Conservation (phyloP, 1,284 basidiomycete species). For the Cutaneotrichosporon cavernicola region DNA sequence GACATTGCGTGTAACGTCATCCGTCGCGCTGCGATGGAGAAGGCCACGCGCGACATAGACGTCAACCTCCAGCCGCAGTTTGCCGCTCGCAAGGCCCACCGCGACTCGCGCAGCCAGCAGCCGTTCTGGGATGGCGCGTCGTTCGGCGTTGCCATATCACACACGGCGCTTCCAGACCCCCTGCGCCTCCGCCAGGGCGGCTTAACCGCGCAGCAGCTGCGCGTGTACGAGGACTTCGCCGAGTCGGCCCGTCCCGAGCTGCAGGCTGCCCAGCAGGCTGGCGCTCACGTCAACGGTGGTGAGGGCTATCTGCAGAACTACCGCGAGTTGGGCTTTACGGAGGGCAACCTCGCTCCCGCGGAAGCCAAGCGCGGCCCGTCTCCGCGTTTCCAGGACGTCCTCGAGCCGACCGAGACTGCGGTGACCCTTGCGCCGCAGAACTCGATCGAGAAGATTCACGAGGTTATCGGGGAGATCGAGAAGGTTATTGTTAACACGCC, state of each 20-base stretch:
- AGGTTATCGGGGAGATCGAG: conserved; percentile 74
- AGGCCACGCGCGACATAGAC: conserved; percentile 92
- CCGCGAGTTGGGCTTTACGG: conserved; percentile 32
- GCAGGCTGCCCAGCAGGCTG: conserved; percentile 16
- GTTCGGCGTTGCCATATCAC: conserved; percentile 69
- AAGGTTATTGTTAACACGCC: conserved; percentile 69
- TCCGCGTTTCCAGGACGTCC: conserved; percentile 34
- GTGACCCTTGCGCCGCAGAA: conserved; percentile 38
- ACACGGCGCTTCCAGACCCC: conserved; percentile 79
- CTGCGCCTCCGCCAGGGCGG: conserved; percentile 82
- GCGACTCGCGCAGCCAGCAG: conserved; percentile 62
- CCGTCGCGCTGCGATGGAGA: conserved; percentile 97
- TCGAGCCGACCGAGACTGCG: conserved; percentile 31
- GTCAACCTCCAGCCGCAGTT: conserved; percentile 82
- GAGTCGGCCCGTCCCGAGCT: conserved; percentile 39
- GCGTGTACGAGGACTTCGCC: conserved; percentile 96
- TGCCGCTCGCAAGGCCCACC: conserved; percentile 79
- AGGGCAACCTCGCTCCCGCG: conserved; percentile 29
- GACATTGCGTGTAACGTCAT: conserved; percentile 92
- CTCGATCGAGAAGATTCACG: conserved; percentile 56
- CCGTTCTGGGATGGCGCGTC: conserved; percentile 81
- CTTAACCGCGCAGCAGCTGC: conserved; percentile 74
- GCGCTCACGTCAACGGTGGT: conserved; percentile 17
- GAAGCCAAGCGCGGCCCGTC: conserved; percentile 42
- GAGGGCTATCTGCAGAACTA: conserved; percentile 35